Evolutionary conservation across 1,284 basidiomycete genomes (phyloP).

Genomic region (Puccinia triticina): DNA sequence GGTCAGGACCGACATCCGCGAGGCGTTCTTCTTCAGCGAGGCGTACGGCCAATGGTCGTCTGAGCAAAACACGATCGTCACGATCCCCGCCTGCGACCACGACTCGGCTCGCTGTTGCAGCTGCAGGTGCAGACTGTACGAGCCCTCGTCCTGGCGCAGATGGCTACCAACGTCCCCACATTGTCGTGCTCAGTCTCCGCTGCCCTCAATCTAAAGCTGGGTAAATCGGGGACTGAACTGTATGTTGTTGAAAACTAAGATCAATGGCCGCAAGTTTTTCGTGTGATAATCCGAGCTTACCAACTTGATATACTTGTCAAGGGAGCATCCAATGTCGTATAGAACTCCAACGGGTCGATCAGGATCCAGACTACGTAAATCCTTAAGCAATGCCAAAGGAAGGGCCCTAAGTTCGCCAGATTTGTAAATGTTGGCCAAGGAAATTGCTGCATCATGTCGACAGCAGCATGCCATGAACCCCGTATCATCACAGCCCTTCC

Average conservation of each 20-base stretch:
- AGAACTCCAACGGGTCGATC: neutral
- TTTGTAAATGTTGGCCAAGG: too few relatives aligned
- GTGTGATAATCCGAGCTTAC: slow-evolving; percentile 42
- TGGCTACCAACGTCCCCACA: slow-evolving; percentile 18
- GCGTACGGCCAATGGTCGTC: slow-evolving; percentile 51
- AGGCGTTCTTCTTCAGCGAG: slow-evolving; percentile 28
- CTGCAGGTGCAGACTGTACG: slow-evolving; percentile 41
- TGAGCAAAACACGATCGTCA: slow-evolving; percentile 49
- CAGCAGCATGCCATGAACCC: slow-evolving; percentile 16
- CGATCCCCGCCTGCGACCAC: slow-evolving; percentile 50
- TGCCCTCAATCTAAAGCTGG: neutral
- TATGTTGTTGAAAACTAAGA: slow-evolving; percentile 50
- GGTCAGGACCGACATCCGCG: slow-evolving; percentile 43
- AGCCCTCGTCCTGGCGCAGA: slow-evolving; percentile 39
- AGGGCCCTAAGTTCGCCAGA: too few relatives aligned
- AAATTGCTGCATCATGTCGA: slow-evolving; percentile 31
- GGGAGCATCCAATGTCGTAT: too few relatives aligned
- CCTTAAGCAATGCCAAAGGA: neutral
- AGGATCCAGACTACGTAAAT: neutral
- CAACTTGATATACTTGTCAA: slow-evolving; percentile 5
- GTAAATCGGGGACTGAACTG: slow-evolving; percentile 31
- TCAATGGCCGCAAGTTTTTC: slow-evolving; percentile 28
- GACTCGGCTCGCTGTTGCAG: slow-evolving; percentile 49
- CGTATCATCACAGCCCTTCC: slow-evolving; percentile 11
- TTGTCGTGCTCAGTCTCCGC: neutral